Base-by-base conservation (phyloP, 257 asterid genomes). In the Solanum chilense region DNA sequence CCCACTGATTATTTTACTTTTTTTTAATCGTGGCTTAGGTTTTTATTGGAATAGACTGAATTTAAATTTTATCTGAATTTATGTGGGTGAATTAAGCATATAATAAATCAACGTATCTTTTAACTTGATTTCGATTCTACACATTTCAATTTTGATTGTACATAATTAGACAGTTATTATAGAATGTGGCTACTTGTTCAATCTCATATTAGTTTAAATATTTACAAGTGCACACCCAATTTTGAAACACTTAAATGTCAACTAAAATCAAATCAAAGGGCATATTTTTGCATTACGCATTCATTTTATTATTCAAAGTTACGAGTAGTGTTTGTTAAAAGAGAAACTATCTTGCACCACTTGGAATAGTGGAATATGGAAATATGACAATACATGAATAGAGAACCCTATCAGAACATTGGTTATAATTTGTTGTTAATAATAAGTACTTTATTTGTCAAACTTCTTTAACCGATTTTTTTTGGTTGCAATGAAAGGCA, bases 201-300 rank as follows among this genome's bases (percentile, higher is more conserved):
- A 7, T 56, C 8, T 56, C 0, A 56, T 20, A 56, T 7, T 7
- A 56, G 5, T 56, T 56, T 56, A 56, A 56, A 52, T 52, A 1
- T 56, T 12, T 56, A 56, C 25, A 0, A 3, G 2, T 20, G 2
- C 2, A 56, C 64, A 9, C 5, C 25, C 0, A 52, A 0, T 1
- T 7, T 52, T 52, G 2, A 52, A 52, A 52, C 3, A 4, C 3
- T 7, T 52, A 52, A 52, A 52, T 52, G 1, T 6, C 60, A 16
- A 9, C 4, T 52, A 16, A 52, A 52, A 4, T 2, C 9, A 49
- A 49, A 49, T 6, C 6, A 16, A 52, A 52, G 4, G 3, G 0
- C 4, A 52, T 52, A 52, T 16, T 18, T 52, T 18, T 52, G 5
- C 2, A 7, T 52, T 18, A 52, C 20, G 2, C n/a, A 23, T 52